Evolutionary conservation across 164 flowering plant species (phyloP), one percentile per base, ranked within the genome.

Genomic region (Vitis cinerea): DNA sequence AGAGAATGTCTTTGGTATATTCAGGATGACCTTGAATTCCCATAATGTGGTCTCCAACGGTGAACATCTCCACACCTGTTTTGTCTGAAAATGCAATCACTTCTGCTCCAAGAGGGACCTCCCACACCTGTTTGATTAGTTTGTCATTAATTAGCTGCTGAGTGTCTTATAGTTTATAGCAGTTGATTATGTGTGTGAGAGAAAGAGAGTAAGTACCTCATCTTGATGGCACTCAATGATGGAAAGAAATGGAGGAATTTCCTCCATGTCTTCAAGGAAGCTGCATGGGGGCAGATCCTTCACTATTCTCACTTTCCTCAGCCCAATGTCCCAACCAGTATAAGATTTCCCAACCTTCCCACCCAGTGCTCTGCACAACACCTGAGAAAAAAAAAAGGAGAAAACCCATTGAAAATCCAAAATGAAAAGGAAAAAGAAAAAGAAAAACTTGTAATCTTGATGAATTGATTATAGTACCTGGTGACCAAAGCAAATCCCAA

Each of bases 11-110:
- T 67, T 78, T 83, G 63, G 84, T 79, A 80, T 92, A 92, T 70
- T 92, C 97, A 17, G 97, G 97, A 67, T 92, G 97, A 13, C 97
- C 97, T 77, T 92, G 95, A 70, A 92, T 88, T 13, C 93, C 93
- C 49, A 92, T 11, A n/a, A 90, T 75, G 67, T 88, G 81, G 31
- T 82, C 73, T 15, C 86, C 92, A 60, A 80, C 64, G 10, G 65
- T n/a, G 61, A 88, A 90, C 87, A 92, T 86, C 77, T 92, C 97
- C 10, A 92, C 90, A 1, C 85, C 78, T 0, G 92, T 90, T 66
- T 88, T 87, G 3, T 92, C 92, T 0, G 97, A 92, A 50, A 62
- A 84, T 48, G 85, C 95, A 8, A 92, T 69, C 27, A 90, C 88
- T 67, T 83, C 71, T 9, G 93, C 95, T 10, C 87, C 92, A 9